Evolutionary conservation across 2,329 filamentous ascomycete genomes (phyloP).

Genomic region (Ophiostoma triangulosporum): DNA sequence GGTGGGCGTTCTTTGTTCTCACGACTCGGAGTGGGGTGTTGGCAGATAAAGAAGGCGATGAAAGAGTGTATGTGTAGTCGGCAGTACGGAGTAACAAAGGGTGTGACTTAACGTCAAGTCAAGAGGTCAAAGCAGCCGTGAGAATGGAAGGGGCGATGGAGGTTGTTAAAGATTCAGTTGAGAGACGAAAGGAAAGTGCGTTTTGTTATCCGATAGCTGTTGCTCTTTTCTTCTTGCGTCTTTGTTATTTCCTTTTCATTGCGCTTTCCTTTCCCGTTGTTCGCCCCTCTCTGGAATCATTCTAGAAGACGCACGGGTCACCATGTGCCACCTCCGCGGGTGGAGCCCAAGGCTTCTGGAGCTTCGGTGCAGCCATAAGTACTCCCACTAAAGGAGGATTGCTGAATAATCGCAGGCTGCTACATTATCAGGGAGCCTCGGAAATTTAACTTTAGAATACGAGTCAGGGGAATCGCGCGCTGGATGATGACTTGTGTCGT

Average conservation of each 20-base stretch:
- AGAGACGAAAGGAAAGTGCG: background rate
- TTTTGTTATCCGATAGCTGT: background rate
- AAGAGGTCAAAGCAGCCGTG: background rate
- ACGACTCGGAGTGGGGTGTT: background rate
- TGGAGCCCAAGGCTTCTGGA: conserved; percentile 12
- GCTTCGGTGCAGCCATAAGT: conserved; percentile 14
- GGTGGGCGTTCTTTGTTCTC: conserved; percentile 6
- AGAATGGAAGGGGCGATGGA: background rate
- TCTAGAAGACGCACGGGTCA: conserved; percentile 18
- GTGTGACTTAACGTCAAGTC: too few relatives aligned
- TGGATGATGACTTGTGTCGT: too few relatives aligned
- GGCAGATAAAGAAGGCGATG: background rate
- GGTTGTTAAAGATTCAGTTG: too few relatives aligned
- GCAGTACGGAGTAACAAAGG: too few relatives aligned
- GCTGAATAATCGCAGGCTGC: background rate
- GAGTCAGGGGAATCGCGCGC: too few relatives aligned
- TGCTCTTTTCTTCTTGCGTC: background rate
- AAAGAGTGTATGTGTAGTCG: too few relatives aligned
- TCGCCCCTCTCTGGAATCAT: conserved; percentile 14
- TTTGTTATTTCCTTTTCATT: background rate
- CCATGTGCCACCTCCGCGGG: conserved; percentile 10
- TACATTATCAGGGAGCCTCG: too few relatives aligned
- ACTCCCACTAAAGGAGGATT: background rate
- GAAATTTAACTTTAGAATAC: too few relatives aligned
- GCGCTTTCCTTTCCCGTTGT: background rate